These are phyloP conservation scores for Pleodorina starrii DNA, from an alignment of 139 green algal species.

Conservation along the genomic window DNA sequence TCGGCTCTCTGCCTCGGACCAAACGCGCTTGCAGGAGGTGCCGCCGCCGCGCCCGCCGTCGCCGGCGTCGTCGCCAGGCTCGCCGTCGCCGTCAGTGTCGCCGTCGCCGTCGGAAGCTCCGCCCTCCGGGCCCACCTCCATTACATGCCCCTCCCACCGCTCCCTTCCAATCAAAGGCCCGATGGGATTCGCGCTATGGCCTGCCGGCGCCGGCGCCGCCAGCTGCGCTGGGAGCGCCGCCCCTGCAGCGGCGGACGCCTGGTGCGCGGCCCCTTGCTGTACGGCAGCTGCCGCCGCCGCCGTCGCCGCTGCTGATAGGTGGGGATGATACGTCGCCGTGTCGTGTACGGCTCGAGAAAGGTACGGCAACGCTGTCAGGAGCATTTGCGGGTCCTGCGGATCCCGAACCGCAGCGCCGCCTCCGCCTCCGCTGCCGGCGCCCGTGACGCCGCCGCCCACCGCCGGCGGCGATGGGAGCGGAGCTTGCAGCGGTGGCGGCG, in stretches of 20 bases:
- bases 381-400: not conserved
- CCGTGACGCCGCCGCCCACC: not conserved
- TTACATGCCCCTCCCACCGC: no score
- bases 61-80: no score
- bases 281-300: not conserved
- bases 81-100: no score
- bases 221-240: not conserved
- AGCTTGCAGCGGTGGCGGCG: not conserved
- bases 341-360: not conserved
- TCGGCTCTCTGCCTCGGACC: constrained; percentile 1
- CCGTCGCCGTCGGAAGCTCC: not conserved
- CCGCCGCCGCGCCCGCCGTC: not conserved
- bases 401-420: not conserved
- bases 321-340: not conserved
- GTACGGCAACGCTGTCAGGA: not conserved
- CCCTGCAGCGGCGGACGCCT: not conserved
- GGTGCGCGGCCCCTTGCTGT: not conserved
- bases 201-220: not conserved
- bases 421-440: not conserved
- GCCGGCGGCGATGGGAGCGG: not conserved
- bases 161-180: no score
- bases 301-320: not conserved
- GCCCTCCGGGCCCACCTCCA: no score
- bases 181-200: no score
- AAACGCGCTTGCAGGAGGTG: not conserved